Conservation (phyloP, 306 rosid genomes). For the Dryas octopetala region DNA sequence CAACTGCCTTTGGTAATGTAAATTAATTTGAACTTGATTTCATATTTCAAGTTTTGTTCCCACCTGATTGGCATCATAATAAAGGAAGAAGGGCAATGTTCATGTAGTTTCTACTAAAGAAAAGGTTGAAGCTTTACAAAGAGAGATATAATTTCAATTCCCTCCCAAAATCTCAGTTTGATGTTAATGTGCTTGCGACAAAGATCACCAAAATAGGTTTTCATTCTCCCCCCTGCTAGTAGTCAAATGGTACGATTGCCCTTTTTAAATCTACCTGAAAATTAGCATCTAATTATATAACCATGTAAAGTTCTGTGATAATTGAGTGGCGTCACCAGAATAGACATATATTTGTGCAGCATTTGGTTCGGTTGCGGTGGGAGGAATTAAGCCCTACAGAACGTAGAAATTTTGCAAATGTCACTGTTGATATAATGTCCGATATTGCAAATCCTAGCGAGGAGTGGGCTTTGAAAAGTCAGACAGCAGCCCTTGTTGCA, state of each 20-base stretch:
- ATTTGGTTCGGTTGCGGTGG: slow-evolving; percentile 94
- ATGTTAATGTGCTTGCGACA: not conserved
- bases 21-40: not conserved
- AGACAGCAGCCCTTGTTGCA: slow-evolving; percentile 94
- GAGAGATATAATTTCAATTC: not conserved
- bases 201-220: not conserved
- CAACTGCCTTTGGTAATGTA: not conserved
- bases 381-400: slow-evolving; percentile 73
- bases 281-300: not conserved
- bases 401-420: slow-evolving; percentile 68
- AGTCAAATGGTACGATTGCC: not conserved
- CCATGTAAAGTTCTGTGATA: not conserved
- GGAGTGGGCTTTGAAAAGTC: slow-evolving; percentile 97
- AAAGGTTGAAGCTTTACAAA: slow-evolving; percentile 2
- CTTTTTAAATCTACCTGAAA: not conserved
- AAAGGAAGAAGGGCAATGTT: not conserved
- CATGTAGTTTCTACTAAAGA: not conserved
- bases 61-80: not conserved
- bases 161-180: not conserved
- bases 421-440: slow-evolving; percentile 73
- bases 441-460: slow-evolving; percentile 83
- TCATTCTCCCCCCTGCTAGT: not conserved
- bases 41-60: not conserved
- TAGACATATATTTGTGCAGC: slow-evolving; percentile 49
- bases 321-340: slow-evolving; percentile 9